Evolutionary conservation across 306 rosid species (phyloP).

Genomic region (Prinsepia uniflora): DNA sequence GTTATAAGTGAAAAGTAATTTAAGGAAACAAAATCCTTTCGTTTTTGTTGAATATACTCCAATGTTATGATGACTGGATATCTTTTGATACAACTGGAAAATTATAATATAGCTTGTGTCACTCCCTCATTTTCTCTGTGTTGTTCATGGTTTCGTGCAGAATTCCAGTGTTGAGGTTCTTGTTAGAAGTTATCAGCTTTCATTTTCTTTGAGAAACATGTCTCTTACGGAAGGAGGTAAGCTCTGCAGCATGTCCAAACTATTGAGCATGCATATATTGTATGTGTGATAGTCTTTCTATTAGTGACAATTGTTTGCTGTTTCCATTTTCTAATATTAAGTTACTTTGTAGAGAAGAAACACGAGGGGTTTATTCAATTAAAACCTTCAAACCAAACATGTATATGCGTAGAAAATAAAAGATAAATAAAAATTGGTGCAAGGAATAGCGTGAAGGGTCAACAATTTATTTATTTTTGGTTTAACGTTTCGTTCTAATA

Average conservation of each 20-base stretch:
- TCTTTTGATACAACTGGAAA: neutral
- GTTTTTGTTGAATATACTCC: neutral
- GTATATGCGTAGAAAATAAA: neutral
- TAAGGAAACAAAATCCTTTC: neutral
- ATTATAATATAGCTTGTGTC: neutral
- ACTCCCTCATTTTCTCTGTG: neutral
- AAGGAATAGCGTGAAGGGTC: neutral
- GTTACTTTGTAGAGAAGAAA: neutral
- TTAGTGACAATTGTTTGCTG: neutral
- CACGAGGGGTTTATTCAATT: neutral
- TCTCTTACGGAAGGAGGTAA: conserved; percentile 75
- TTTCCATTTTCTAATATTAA: conserved; percentile 2
- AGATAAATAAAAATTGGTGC: neutral
- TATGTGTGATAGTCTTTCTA: conserved; percentile 11
- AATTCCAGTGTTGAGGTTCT: conserved; percentile 73
- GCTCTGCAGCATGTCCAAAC: conserved; percentile 5
- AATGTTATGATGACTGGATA: neutral
- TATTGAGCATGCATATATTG: conserved; percentile 6
- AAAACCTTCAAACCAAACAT: neutral
- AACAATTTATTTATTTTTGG: neutral
- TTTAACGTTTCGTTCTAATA: too few species aligned
- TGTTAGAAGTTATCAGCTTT: conserved; percentile 77
- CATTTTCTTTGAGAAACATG: conserved; percentile 69
- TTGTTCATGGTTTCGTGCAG: conserved; percentile 41
- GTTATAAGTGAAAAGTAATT: neutral